Evolutionary conservation across 371 early-diverging fungal genomes (phyloP).

Genomic region (Actinomucor elegans): DNA sequence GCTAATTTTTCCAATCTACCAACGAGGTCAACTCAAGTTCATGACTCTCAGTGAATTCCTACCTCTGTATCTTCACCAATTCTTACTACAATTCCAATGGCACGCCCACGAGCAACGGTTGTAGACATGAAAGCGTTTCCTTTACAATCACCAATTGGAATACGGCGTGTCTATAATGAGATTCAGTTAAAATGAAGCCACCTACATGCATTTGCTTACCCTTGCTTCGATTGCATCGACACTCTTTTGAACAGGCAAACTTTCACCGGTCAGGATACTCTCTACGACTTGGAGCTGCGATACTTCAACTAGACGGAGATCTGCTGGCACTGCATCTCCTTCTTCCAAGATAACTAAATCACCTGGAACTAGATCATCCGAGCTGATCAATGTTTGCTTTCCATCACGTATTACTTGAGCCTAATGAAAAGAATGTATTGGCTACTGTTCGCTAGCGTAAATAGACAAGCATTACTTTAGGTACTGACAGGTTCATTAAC

Average conservation of each 20-base stretch:
- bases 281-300: conserved; percentile 85
- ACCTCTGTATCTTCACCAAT: conserved; percentile 83
- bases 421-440: no score
- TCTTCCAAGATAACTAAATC: conserved; percentile 86
- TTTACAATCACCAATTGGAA: conserved; percentile 67
- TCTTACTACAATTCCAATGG: conserved; percentile 76
- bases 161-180: conserved; percentile 62
- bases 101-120: conserved; percentile 71
- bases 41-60: conserved; percentile 47
- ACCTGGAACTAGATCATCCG: conserved; percentile 80
- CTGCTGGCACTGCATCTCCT: conserved; percentile 88
- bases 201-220: no score
- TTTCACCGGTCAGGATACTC: conserved; percentile 85
- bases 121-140: conserved; percentile 77
- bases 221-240: conserved; percentile 21
- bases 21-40: neutral
- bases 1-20: conserved; percentile 70
- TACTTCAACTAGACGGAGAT: conserved; percentile 74
- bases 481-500: conserved; percentile 77
- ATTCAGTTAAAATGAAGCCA: no score
- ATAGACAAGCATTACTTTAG: conserved; percentile 45
- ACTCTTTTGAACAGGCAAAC: conserved; percentile 68
- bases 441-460: no score
- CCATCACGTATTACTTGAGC: conserved; percentile 83
- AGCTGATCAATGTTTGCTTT: conserved; percentile 56